Evolutionary conservation across 2,329 filamentous ascomycete species (phyloP), one percentile per base, ranked within the genome.

Genomic region (Fusarium chaquense): DNA sequence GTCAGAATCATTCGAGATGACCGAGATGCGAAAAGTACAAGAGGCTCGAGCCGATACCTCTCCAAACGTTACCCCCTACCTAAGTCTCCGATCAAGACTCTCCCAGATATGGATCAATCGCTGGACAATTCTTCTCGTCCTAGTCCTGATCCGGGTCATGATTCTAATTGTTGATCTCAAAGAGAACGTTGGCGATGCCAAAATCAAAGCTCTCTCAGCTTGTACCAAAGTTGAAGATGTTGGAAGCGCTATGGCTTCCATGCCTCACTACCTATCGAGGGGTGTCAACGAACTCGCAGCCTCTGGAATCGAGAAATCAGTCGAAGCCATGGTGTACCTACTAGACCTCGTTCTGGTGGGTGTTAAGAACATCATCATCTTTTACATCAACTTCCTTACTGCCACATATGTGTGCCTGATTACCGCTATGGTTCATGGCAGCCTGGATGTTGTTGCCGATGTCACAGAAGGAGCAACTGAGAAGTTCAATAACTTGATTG

Each of bases 101-200:
- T 98, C 96, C 54, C 96, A 99, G 84, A 87, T 97, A 80, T 98
- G 95, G 94, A 90, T 99, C 83, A 98, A 99, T 84, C 89, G 93
- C 80, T 99, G 96, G 96, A 98, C 96, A 40, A 85, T 98, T 64
- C 86, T 99, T 49, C 85, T 98, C 49, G 80, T 97, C 62, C 89
- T 99, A 56, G 90, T 98, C 58, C 89, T 99, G 54, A 88, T 91
- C 67, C 89, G 94, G 60, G 87, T 95, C 64, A 82, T 99, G 54
- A 84, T 98, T 63, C 89, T 94, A 38, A 87, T 95, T 58, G 85
- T 86, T 58, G 87, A 87, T 73, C 87, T 98, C 68, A 86, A 94
- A 77, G 85, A 89, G 72, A 90, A 94, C 77, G 87, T 98, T 69
- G 88, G 81, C 56, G 89, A 90, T 59, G 95, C 96, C 49, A 91